Base-by-base conservation (phyloP, 2,329 filamentous ascomycete species). In the Cercospora janseana region DNA sequence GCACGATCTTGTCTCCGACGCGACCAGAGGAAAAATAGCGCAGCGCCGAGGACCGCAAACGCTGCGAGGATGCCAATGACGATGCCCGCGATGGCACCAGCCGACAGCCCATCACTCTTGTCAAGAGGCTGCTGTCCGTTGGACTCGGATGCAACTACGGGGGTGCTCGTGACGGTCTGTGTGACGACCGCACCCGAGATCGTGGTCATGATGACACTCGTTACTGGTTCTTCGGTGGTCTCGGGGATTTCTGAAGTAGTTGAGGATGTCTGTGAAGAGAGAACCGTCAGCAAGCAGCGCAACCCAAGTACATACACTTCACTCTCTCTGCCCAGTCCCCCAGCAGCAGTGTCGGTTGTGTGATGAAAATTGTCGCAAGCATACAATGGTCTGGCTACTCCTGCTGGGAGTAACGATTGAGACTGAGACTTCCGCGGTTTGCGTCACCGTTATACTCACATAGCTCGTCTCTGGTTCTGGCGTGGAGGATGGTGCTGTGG, bases 181-280 rank as follows among this genome's bases (percentile, higher is more conserved):
- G 73, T 76, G 1, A 75, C 63, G 4, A 71, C 52, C 2, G 60
- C 63, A 15, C 73, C 73, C 15, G 71, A 73, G 16, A 73, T 63
- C 0, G 73, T 76, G n/a, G 73, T 61, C 9, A 71, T 61, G 18
- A 67, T 66, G 4, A 69, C 60, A 45, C 61, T 69, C 6, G 65
- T 69, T 28, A 70, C 59, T 5, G 61, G 58, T 7, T 56, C 53
- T 5, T 51, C 42, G 23, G 63, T 51, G 16, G 55, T 43, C 18
- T 47, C 28, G 24, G 61, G 56, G 18, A 54, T 56, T 12, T 48
- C 62, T 27, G 62, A 58, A 20, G 55, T 56, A n/a, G 56, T 45
- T 21, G 50, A 46, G 21, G 46, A 42, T 20, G 37, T 37, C 38
- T 55, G 49, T 47, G 41, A 20, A 21, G 21, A 26, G 6, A 41